Conservation (phyloP, 805 yeast genomes). For the Starmerella etchellsii region DNA sequence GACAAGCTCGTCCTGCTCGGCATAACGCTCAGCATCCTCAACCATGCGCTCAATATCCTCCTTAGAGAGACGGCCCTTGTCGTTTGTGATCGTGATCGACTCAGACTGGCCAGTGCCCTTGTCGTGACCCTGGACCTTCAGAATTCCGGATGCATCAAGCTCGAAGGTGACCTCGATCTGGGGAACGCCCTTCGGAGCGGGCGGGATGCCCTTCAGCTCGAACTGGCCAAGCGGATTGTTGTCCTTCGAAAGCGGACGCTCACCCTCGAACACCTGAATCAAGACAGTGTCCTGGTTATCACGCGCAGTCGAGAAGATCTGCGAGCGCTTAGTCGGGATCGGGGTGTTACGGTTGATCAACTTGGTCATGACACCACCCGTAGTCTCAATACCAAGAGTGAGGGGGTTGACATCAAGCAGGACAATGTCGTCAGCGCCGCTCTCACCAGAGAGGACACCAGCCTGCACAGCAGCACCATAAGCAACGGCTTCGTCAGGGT, state of each 20-base stretch:
- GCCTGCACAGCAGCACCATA: slow-evolving; percentile 99
- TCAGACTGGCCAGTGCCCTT: slow-evolving; percentile 90
- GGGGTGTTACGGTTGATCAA: slow-evolving; percentile 90
- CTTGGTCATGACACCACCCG: slow-evolving; percentile 96
- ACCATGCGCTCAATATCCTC: slow-evolving; percentile 97
- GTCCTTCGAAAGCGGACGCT: slow-evolving; percentile 87
- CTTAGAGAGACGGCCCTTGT: slow-evolving; percentile 84
- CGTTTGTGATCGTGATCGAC: slow-evolving; percentile 83
- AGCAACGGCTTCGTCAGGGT: slow-evolving; percentile 99
- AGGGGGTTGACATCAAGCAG: slow-evolving; percentile 87
- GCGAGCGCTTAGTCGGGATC: slow-evolving; percentile 90
- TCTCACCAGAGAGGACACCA: slow-evolving; percentile 93
- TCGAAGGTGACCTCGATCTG: slow-evolving; percentile 85
- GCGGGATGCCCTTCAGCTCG: slow-evolving; percentile 75
- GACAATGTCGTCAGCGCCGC: slow-evolving; percentile 80
- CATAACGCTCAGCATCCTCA: slow-evolving; percentile 89
- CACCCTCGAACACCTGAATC: slow-evolving; percentile 93
- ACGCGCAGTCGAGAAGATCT: slow-evolving; percentile 89
- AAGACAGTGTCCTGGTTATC: slow-evolving; percentile 93
- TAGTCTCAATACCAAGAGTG: slow-evolving; percentile 90
- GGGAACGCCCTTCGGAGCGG: slow-evolving; percentile 86
- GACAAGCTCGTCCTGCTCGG: slow-evolving; percentile 76
- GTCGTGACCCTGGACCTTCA: slow-evolving; percentile 76
- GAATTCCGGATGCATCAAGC: slow-evolving; percentile 75
- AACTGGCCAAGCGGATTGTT: slow-evolving; percentile 81